Base-by-base conservation (phyloP, 2,329 filamentous ascomycete genomes). In the Penicillium sp. region DNA sequence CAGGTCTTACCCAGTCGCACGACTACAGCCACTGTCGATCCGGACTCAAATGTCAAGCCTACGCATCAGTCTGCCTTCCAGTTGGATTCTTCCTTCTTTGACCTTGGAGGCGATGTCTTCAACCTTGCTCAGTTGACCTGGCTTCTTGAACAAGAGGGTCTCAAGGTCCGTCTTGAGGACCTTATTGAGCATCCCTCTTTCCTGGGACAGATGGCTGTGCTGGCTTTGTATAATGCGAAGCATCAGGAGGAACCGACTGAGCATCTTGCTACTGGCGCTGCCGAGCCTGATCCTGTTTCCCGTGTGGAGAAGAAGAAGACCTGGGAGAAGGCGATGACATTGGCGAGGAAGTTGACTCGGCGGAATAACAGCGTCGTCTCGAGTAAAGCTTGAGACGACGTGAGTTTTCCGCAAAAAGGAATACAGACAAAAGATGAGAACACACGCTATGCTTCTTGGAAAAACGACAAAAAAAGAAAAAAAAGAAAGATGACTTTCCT, bases 61-160 rank as follows among this genome's bases (percentile, higher is more conserved):
- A 47, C 37, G 25, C 49, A 51, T 3, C 56, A 60, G 16, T 46
- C 62, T 1, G 25, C 61, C 2, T 65, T 69, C 60, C 68, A 70
- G 33, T 63, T 71, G 13, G 67, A 72, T 34, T 68, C 69, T 0
- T 72, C 69, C 2, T 73, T 74, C 60, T 73, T 72, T 47, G 66
- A 69, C 3, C 64, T 72, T 3, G 70, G 70, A 3, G 71, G 71
- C 8, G 71, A 73, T 36, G 62, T 75, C 27, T 67, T 73, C 55
- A 66, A 66, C 16, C 62, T 74, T 41, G 72, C 68, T 2, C 70
- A 72, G 29, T 57, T 73, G 5, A 65, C 64, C n/a, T 72, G 70
- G 64, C 60, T 73, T 1, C 60, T 73, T 3, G 67, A 72, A 37
- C 65, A 72, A 52, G 68, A 73, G 50, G 69, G 68, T 6, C 64